A percentile compares a stretch with the other conserved stretches of the same genome.
Evolutionary conservation across 73 alveolate species (phyloP).

Genomic region (Paraurostyla sp.): DNA sequence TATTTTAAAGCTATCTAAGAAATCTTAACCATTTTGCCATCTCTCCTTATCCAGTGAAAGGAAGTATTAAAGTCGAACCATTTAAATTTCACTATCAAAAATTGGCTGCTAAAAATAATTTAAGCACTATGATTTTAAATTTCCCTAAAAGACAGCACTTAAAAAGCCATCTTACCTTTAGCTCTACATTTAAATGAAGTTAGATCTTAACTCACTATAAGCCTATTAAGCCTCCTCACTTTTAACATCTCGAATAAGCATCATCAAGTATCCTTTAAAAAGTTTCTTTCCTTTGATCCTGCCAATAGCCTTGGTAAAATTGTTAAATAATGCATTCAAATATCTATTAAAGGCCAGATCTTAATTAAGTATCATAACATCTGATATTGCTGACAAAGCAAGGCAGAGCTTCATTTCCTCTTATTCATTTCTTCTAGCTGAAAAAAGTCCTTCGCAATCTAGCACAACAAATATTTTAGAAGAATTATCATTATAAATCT

Average conservation of each 20-base stretch:
- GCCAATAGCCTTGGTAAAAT: constrained; percentile 14
- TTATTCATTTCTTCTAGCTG: constrained; percentile 70
- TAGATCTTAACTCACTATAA: neutral
- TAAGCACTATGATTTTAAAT: neutral
- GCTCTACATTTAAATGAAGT: neutral
- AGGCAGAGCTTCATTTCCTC: constrained; percentile 77
- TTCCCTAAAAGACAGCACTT: neutral
- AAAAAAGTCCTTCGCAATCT: constrained; percentile 85
- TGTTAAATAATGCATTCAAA: constrained; percentile 10
- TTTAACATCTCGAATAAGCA: neutral
- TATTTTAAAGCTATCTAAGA: constrained; percentile 13
- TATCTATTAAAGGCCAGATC: constrained; percentile 57
- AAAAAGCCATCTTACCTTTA: neutral
- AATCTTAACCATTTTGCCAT: constrained; percentile 30
- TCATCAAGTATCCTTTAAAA: constrained; percentile 5
- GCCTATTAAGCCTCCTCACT: neutral
- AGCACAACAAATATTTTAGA: constrained; percentile 49
- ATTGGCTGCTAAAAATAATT: constrained; percentile 10
- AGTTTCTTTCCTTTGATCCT: constrained; percentile 7
- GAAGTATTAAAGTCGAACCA: neutral
- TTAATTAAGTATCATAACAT: constrained; percentile 71
- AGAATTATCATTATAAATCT: neutral
- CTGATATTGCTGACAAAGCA: constrained; percentile 63
- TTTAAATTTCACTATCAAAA: neutral
- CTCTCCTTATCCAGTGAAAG: neutral